These are phyloP conservation scores for Seiridium unicorne DNA, from an alignment of 2,329 filamentous ascomycete species.

Conservation along the genomic window DNA sequence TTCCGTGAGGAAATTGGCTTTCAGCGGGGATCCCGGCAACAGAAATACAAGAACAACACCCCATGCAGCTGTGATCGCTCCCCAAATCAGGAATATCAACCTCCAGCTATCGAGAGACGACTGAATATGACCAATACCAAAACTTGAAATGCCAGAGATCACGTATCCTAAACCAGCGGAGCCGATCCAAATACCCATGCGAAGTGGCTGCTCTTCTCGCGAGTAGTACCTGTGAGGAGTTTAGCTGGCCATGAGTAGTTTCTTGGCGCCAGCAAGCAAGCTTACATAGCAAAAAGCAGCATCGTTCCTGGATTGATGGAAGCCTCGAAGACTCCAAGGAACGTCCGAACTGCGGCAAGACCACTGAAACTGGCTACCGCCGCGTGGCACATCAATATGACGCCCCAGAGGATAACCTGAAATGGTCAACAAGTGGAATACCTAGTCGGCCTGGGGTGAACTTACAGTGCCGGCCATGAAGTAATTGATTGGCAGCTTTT, in stretches of 20 bases:
- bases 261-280: too few species aligned
- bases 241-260: too few species aligned
- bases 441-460: background rate
- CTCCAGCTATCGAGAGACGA: conserved; percentile 60
- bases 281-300: conserved; percentile 32
- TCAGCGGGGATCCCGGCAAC: conserved; percentile 57
- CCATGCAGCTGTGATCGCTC: conserved; percentile 56
- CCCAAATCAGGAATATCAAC: conserved; percentile 67
- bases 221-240: conserved; percentile 25
- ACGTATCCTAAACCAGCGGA: conserved; percentile 60
- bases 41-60: conserved; percentile 56
- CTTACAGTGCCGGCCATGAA: conserved; percentile 12
- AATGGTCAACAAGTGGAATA: background rate
- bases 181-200: conserved; percentile 48
- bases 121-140: conserved; percentile 59
- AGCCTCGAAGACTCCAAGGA: conserved; percentile 27
- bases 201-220: conserved; percentile 33
- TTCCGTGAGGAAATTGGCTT: conserved; percentile 47
- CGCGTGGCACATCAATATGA: conserved; percentile 10
- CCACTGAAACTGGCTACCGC: conserved; percentile 19
- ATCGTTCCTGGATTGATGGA: conserved; percentile 32
- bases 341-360: conserved; percentile 24
- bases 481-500: conserved; percentile 25
- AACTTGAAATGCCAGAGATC: conserved; percentile 50
- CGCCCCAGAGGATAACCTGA: conserved; percentile 11